A percentile compares a stretch with the other conserved stretches of the same genome.
Evolutionary conservation across 176 grass and related monocot species (phyloP).

Genomic region (Cymbopogon citratus): DNA sequence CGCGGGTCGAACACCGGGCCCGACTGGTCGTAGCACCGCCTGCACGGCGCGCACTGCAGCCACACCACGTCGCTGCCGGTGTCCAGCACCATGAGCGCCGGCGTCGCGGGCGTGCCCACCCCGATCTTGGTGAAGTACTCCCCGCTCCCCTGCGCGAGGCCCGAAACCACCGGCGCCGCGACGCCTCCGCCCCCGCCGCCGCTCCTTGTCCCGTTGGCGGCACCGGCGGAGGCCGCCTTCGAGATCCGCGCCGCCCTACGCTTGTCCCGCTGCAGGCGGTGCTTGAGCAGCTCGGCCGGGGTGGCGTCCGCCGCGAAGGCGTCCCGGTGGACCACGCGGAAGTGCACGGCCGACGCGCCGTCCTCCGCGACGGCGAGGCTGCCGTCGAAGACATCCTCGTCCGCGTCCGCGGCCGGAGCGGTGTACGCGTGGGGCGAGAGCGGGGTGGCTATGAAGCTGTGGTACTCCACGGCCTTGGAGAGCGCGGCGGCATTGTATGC

Average conservation of each 20-base stretch:
- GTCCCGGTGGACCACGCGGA: slow-evolving; percentile 49
- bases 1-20: slow-evolving; percentile 72
- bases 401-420: not conserved
- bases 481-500: slow-evolving; percentile 1
- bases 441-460: slow-evolving; percentile 39
- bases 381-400: not conserved
- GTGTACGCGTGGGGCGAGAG: slow-evolving; percentile 24
- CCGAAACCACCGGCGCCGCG: slow-evolving; percentile 59
- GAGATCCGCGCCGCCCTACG: slow-evolving; percentile 24
- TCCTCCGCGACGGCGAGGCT: slow-evolving; percentile 5
- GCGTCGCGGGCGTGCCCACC: slow-evolving; percentile 66
- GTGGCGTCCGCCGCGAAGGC: slow-evolving; percentile 34
- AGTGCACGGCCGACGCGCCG: not conserved
- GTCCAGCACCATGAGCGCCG: slow-evolving; percentile 80
- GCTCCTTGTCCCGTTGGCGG: slow-evolving; percentile 10
- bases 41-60: slow-evolving; percentile 87
- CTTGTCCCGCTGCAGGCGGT: slow-evolving; percentile 39
- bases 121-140: slow-evolving; percentile 94
- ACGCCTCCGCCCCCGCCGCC: slow-evolving; percentile 7
- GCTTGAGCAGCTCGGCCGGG: slow-evolving; percentile 36
- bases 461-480: not conserved
- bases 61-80: slow-evolving; percentile 91
- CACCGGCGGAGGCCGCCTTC: not conserved
- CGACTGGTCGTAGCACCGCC: slow-evolving; percentile 81
- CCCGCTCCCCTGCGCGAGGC: slow-evolving; percentile 79